Percentiles rank a stretch among this genome's conserved stretches.
phyloP scores from a whole-genome alignment of 192 early-diverging fungal species.

The Podila minutissima region DNA sequence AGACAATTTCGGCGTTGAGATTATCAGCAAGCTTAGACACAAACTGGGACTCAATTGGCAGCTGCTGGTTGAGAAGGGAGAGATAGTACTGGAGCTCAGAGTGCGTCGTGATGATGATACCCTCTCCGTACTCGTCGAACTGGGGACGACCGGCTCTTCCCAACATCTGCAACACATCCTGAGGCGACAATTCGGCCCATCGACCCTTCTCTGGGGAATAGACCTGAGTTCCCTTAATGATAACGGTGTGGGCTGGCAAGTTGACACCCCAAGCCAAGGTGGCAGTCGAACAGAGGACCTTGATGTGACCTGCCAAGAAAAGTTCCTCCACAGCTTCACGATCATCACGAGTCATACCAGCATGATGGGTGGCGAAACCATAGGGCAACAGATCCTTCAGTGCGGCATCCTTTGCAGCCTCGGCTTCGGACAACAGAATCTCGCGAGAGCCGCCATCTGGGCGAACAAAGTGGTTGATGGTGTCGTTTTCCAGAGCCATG shows the following conservation, averaged over 20 bases:
- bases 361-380: slow-evolving; percentile 97
- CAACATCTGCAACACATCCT: slow-evolving; percentile 99
- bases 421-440: slow-evolving; percentile 84
- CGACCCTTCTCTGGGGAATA: slow-evolving; percentile 95
- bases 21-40: slow-evolving; percentile 87
- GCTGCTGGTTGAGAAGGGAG: slow-evolving; percentile 93
- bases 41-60: slow-evolving; percentile 98
- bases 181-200: slow-evolving; percentile 95
- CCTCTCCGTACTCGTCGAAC: slow-evolving; percentile 95
- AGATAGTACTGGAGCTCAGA: slow-evolving; percentile 94
- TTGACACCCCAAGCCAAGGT: slow-evolving; percentile 99
- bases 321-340: slow-evolving; percentile 94
- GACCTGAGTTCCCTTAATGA: slow-evolving; percentile 99
- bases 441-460: slow-evolving; percentile 88
- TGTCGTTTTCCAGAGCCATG: slow-evolving; percentile 91
- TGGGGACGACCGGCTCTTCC: slow-evolving; percentile 98
- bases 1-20: slow-evolving; percentile 95
- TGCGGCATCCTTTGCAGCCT: slow-evolving; percentile 82
- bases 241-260: slow-evolving; percentile 96
- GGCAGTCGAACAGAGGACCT: slow-evolving; percentile 95
- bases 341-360: slow-evolving; percentile 93
- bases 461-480: slow-evolving; percentile 81
- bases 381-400: slow-evolving; percentile 92
- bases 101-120: slow-evolving; percentile 96
- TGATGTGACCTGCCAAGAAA: slow-evolving; percentile 90